Evolutionary conservation across 257 asterid species (phyloP), one percentile per base, ranked within the genome.

Genomic region (Primulina huaijiensis): DNA sequence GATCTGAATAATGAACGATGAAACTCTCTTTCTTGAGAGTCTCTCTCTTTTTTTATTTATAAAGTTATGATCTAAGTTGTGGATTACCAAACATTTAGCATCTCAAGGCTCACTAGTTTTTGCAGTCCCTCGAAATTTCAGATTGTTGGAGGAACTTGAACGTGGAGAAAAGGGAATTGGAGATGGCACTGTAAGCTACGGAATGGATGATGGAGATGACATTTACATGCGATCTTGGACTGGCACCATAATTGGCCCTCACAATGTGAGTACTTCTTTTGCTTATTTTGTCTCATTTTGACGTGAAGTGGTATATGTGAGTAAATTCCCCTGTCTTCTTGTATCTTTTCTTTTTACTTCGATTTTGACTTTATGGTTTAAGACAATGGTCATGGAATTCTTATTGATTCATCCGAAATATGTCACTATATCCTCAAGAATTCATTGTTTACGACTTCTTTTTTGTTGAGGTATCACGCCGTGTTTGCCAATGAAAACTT

Each of bases 131-230:
- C 77, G 88, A 40, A 83, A 80, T 75, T 83, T 83, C 76, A 80
- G 88, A 65, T 81, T 81, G 79, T 62, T 83, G 74, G 88, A 83
- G 79, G 88, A 83, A 75, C 88, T 83, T 58, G 88, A 83, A 70
- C 88, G 88, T 19, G 88, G 88, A 57, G 88, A 83, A 63, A 80
- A 83, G 65, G 88, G 88, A 70, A 83, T 83, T 50, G 88, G 88
- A 74, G 88, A 83, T 78, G 85, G 88, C 53, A 83, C 88, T 21
- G 88, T 83, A 73, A 83, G 88, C 77, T 83, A 83, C 67, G 88
- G 88, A n/a, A 83, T 83, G 88, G 88, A 83, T 59, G 88, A 83
- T 62, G 88, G 85, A 62, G 88, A 83, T 68, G 88, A 83, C 30
- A 83, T 83, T 29, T 83, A 78, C 77, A 80, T 81, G 85, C 85